These are phyloP conservation scores for Tricladium varicosporioides DNA, from an alignment of 2,329 filamentous ascomycete species.

Conservation along the genomic window DNA sequence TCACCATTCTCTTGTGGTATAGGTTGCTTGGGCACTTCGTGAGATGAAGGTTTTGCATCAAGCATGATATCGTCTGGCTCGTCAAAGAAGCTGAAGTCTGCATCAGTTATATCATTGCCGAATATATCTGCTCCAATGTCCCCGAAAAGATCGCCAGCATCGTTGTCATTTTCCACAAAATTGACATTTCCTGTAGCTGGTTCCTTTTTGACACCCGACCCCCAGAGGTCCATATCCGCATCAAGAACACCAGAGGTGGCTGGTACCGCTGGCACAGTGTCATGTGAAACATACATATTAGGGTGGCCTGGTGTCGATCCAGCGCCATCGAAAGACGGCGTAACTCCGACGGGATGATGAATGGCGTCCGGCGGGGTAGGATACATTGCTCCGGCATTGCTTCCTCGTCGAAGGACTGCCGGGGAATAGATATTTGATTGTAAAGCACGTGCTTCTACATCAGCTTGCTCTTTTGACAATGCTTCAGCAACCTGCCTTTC, in stretches of 20 bases:
- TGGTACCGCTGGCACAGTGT: slow-evolving; percentile 33
- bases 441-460: slow-evolving; percentile 42
- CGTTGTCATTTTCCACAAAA: slow-evolving; percentile 29
- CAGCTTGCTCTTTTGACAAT: slow-evolving; percentile 41
- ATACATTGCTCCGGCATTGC: slow-evolving; percentile 58
- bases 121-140: slow-evolving; percentile 70
- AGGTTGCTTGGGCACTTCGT: slow-evolving; percentile 2
- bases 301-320: slow-evolving; percentile 54
- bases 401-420: slow-evolving; percentile 48
- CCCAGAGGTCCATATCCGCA: slow-evolving; percentile 29
- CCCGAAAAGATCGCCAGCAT: slow-evolving; percentile 57
- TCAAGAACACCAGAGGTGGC: slow-evolving; percentile 16
- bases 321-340: slow-evolving; percentile 55
- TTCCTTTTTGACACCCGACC: slow-evolving; percentile 25
- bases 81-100: slow-evolving; percentile 83
- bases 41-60: slow-evolving; percentile 19
- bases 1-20: slow-evolving; percentile 2
- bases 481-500: slow-evolving; percentile 44
- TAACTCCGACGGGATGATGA: slow-evolving; percentile 50
- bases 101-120: slow-evolving; percentile 71
- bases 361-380: slow-evolving; percentile 69
- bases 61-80: slow-evolving; percentile 44
- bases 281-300: slow-evolving; percentile 36
- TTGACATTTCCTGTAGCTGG: slow-evolving; percentile 19
- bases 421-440: slow-evolving; percentile 52